These are phyloP conservation scores for Phalaenopsis equestris DNA, from an alignment of 106 monocot species.

Conservation along the genomic window DNA sequence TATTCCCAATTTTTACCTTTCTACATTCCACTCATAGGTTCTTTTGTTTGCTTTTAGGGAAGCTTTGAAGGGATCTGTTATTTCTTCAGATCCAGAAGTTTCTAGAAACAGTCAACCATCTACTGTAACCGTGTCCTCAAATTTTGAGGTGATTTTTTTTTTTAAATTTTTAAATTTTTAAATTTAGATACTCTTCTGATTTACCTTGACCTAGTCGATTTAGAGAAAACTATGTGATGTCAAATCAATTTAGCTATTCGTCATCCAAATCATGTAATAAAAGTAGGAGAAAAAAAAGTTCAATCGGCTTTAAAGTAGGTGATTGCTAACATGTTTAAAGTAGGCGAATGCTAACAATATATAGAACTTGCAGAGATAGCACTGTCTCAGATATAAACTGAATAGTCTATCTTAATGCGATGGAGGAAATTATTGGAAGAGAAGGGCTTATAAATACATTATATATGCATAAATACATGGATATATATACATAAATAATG, in stretches of 20 bases:
- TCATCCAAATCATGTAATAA: not conserved
- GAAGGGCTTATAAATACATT: too few relatives aligned
- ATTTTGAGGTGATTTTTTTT: slow-evolving; percentile 62
- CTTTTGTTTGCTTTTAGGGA: slow-evolving; percentile 42
- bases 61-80: slow-evolving; percentile 24
- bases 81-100: slow-evolving; percentile 45
- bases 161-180: not conserved
- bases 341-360: not conserved
- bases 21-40: not conserved
- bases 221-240: not conserved
- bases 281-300: not conserved
- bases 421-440: not conserved
- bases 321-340: not conserved
- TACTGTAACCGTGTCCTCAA: slow-evolving; percentile 73
- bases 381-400: not conserved
- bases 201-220: not conserved
- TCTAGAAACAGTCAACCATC: slow-evolving; percentile 39
- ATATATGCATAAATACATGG: too few relatives aligned
- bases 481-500: too few relatives aligned
- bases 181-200: not conserved
- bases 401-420: not conserved
- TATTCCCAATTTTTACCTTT: not conserved
- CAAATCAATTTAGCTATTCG: not conserved
- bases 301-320: not conserved
- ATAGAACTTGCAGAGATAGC: not conserved